Evolutionary conservation across 2,329 filamentous ascomycete species (phyloP).

Genomic region (Colletotrichum tropicale): DNA sequence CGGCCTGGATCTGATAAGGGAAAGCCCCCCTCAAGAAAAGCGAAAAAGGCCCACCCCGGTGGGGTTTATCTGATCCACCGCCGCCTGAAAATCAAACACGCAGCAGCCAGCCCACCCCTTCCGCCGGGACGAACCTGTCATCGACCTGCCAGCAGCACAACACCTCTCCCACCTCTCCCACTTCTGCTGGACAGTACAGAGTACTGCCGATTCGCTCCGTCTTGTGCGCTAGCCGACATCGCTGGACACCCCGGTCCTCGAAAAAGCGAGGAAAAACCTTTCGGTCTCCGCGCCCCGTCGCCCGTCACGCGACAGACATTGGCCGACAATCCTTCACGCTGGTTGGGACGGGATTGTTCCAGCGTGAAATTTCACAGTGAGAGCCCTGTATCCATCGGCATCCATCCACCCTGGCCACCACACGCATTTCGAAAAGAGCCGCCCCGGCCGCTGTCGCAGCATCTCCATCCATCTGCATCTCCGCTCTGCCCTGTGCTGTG

Average conservation of each 20-base stretch:
- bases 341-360: not conserved
- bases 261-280: not conserved
- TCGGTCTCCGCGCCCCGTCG: not conserved
- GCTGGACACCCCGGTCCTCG: not conserved
- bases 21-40: not conserved
- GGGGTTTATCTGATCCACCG: not conserved
- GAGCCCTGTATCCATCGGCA: not conserved
- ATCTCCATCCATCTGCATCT: not conserved
- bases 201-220: not conserved
- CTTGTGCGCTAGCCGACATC: not conserved
- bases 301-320: not conserved
- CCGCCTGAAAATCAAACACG: not conserved
- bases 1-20: slow-evolving; percentile 15
- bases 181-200: not conserved
- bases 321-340: not conserved
- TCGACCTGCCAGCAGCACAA: not conserved
- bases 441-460: not conserved
- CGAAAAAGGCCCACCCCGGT: not conserved
- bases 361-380: not conserved
- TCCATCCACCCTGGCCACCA: not conserved
- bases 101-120: not conserved
- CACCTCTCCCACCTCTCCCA: too few relatives aligned
- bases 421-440: not conserved
- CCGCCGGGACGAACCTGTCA: not conserved
- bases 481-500: not conserved